These are phyloP conservation scores for Fusarium nygamai DNA, from an alignment of 2,329 filamentous ascomycete genomes.

Conservation along the genomic window DNA sequence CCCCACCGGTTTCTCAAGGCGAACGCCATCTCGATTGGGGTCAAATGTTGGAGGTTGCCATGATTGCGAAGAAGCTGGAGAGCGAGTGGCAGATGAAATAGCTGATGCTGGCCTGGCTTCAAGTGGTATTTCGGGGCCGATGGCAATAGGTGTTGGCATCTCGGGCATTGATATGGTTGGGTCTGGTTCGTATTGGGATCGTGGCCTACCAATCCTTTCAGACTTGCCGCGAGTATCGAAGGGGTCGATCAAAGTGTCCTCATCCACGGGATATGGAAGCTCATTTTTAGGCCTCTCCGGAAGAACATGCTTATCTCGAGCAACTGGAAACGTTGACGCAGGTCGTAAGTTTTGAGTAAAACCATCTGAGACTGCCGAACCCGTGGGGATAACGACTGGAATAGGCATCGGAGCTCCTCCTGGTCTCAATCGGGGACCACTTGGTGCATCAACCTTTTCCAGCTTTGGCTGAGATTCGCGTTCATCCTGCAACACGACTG, in stretches of 20 bases:
- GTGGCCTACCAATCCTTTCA: slow-evolving; percentile 32
- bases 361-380: slow-evolving; percentile 29
- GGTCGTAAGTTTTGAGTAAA: slow-evolving; percentile 34
- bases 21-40: slow-evolving; percentile 48
- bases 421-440: slow-evolving; percentile 47
- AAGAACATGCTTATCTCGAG: slow-evolving; percentile 30
- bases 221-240: slow-evolving; percentile 32
- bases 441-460: slow-evolving; percentile 37
- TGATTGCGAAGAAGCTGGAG: slow-evolving; percentile 41
- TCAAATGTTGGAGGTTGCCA: slow-evolving; percentile 61
- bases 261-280: slow-evolving; percentile 54
- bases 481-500: slow-evolving; percentile 50
- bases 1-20: slow-evolving; percentile 53
- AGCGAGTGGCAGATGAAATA: slow-evolving; percentile 38
- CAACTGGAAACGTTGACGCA: slow-evolving; percentile 47
- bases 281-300: slow-evolving; percentile 39
- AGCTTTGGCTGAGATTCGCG: slow-evolving; percentile 37
- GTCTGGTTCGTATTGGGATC: slow-evolving; percentile 33
- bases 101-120: slow-evolving; percentile 34
- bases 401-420: slow-evolving; percentile 49
- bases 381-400: slow-evolving; percentile 43
- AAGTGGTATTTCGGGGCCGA: slow-evolving; percentile 38
- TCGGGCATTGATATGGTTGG: slow-evolving; percentile 39
- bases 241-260: slow-evolving; percentile 41
- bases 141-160: slow-evolving; percentile 37